Base-by-base conservation (phyloP, 805 yeast species). In the Wickerhamiella lipophila region DNA sequence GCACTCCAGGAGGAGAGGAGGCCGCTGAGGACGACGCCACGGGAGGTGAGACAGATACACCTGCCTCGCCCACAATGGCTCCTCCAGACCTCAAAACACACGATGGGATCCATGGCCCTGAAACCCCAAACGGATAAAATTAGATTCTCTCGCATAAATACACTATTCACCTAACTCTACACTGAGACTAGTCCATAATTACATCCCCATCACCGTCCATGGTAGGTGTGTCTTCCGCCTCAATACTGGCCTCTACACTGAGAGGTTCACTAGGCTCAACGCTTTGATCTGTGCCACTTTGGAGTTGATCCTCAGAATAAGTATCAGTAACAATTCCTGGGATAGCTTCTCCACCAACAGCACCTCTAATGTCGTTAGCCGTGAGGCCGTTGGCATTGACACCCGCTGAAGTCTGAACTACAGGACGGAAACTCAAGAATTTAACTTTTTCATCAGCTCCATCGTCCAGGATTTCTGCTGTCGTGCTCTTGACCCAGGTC, bases 311-410 rank as follows among this genome's bases (percentile, higher is more conserved):
- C 6, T 18, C 46, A 8, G 12, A 8, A 21, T 46, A 39, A 1
- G 50, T 34, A 23, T 47, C 50, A 23, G 45, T 39, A 9, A 49
- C 48, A 39, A 73, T 63, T 3, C 77, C 75, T 2, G 75, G 72
- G 53, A 71, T 69, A 1, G 74, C 63, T 44, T 68, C 74, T 18
- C 67, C 71, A 7, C 75, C 76, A 5, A 73, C 78, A 5, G 79
- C 79, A 11, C 76, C 79, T 57, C 78, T 67, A 38, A 74, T 73
- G 50, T 73, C 78, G 25, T 66, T 71, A 35, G 68, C 72, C 3
- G 71, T 65, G 18, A 73, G 60, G 6, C 64, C 68, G 32, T 57
- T 61, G 3, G 53, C 49, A 21, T 51, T 50, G 13, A 51, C 49
- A 3, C 56, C 60, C 5, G 49, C 54, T 6, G 25, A 11, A 16